Evolutionary conservation across 78 protist genomes (phyloP).

Genomic region (Cavenderia fasciculata): DNA sequence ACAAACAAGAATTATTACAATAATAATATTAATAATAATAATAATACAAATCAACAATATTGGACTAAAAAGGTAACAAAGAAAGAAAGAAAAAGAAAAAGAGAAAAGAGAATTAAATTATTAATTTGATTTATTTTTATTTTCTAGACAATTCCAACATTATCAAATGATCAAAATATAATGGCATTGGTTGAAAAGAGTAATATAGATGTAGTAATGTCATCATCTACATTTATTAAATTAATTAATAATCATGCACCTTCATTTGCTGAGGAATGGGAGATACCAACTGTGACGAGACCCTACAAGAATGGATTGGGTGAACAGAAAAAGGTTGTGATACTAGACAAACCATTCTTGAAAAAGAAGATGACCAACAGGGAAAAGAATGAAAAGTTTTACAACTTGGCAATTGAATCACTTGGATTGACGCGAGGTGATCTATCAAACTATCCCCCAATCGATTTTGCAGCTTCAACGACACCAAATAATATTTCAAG

Average conservation of each 20-base stretch:
- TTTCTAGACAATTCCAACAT: conserved; percentile 17
- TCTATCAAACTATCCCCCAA: conserved; percentile 14
- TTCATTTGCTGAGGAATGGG: conserved; percentile 38
- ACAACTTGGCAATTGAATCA: conserved; percentile 62
- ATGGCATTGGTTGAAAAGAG: conserved; percentile 15
- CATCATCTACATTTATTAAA: conserved; percentile 60
- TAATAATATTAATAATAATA: conserved; percentile 6
- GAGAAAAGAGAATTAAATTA: neutral
- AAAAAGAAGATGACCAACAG: conserved; percentile 28
- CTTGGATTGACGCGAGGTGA: conserved; percentile 43
- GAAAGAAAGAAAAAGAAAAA: neutral
- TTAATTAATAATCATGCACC: conserved; percentile 44
- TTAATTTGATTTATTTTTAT: neutral
- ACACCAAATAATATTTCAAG: neutral
- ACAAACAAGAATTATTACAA: neutral
- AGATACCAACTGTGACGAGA: conserved; percentile 32
- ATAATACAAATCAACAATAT: neutral
- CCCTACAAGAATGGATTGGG: neutral
- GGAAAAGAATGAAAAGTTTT: conserved; percentile 67
- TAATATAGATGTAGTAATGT: conserved; percentile 54
- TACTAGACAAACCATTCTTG: conserved; percentile 69
- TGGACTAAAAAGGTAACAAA: conserved; percentile 3
- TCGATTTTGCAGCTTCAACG: conserved; percentile 10
- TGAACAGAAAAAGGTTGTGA: conserved; percentile 13
- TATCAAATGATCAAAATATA: conserved; percentile 41